phyloP scores from a whole-genome alignment of 306 rosid genomes.

The Astragalus membranaceus region DNA sequence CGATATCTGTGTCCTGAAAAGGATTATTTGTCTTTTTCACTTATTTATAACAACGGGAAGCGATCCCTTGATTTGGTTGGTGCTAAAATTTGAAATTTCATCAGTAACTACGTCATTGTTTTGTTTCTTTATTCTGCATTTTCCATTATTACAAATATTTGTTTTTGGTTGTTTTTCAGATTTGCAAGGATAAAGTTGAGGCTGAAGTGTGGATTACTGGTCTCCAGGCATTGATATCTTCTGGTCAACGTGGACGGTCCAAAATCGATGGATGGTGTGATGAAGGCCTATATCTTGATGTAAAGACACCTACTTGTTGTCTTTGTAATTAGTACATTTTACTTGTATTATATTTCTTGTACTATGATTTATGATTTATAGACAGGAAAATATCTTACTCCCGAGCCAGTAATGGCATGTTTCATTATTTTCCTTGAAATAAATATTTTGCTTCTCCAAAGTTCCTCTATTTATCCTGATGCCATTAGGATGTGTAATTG shows the following conservation, averaged over 20 bases:
- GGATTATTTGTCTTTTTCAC: conserved; percentile 91
- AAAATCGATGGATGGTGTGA: conserved; percentile 98
- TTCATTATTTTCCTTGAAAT: conserved; percentile 9
- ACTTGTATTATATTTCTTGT: conserved; percentile 5
- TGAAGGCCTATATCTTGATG: conserved; percentile 84
- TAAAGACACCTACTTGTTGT: conserved; percentile 38
- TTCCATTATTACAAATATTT: background rate
- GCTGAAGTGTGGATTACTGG: conserved; percentile 96
- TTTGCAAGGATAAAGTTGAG: conserved; percentile 94
- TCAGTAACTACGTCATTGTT: background rate
- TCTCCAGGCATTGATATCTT: conserved; percentile 63
- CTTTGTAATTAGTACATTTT: conserved; percentile 17
- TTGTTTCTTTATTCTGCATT: conserved; percentile 1
- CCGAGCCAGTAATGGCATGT: conserved; percentile 7
- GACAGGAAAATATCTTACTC: background rate
- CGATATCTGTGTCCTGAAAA: conserved; percentile 79
- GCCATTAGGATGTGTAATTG: background rate
- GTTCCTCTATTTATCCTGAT: background rate
- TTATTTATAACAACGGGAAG: conserved; percentile 90
- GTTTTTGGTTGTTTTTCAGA: conserved; percentile 37
- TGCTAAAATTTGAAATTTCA: conserved; percentile 23
- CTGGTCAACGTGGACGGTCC: conserved; percentile 92
- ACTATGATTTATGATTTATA: conserved; percentile 1
- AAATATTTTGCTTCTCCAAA: background rate
- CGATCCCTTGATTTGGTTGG: conserved; percentile 95